Evolutionary conservation across 257 asterid genomes (phyloP).

Genomic region (Capsicum baccatum): DNA sequence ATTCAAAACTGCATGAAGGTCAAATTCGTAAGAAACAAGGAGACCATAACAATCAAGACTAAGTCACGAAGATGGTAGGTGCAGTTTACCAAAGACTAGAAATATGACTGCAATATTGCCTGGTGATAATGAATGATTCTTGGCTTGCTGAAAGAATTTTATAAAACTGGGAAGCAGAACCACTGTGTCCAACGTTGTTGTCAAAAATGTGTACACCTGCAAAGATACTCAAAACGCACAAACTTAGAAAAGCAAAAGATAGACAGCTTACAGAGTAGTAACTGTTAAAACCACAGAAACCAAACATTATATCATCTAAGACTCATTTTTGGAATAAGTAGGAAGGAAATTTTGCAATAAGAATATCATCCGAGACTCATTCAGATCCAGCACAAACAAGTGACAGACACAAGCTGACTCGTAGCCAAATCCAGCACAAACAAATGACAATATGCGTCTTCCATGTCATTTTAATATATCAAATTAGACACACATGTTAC

Average conservation of each 20-base stretch:
- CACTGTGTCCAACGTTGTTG: constrained; percentile 66
- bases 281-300: not conserved
- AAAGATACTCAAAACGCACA: constrained; percentile 27
- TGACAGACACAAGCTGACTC: not conserved
- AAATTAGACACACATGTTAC: not conserved
- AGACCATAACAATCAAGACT: constrained; percentile 49
- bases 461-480: not conserved
- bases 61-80: constrained; percentile 25
- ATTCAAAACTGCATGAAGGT: constrained; percentile 90
- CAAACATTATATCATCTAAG: not conserved
- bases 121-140: constrained; percentile 64
- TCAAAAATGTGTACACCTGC: constrained; percentile 80
- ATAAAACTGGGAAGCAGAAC: constrained; percentile 85
- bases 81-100: constrained; percentile 76
- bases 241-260: not conserved
- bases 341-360: not conserved
- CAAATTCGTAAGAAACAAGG: constrained; percentile 69
- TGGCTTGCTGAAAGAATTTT: constrained; percentile 55
- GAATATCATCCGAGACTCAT: not conserved
- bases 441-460: not conserved
- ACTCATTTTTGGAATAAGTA: not conserved
- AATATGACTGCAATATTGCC: constrained; percentile 74
- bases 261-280: not conserved
- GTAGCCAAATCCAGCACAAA: not conserved
- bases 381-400: not conserved